Evolutionary conservation across 2,329 filamentous ascomycete species (phyloP).

Genomic region (Biscogniauxia marginata): DNA sequence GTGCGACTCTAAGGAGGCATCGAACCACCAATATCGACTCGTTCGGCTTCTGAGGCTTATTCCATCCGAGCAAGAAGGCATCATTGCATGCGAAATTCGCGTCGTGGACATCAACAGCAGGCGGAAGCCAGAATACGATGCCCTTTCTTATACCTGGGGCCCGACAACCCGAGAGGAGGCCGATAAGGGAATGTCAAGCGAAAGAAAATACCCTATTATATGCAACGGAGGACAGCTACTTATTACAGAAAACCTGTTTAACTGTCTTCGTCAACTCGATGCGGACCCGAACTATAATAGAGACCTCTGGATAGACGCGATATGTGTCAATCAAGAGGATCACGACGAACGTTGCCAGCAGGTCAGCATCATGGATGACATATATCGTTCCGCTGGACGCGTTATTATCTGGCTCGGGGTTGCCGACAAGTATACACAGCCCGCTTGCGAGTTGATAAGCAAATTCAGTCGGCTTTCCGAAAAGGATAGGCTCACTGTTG

Average conservation of each 20-base stretch:
- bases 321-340: not conserved
- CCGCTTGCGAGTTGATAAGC: conserved; percentile 11
- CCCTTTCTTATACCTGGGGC: conserved; percentile 23
- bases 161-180: conserved; percentile 10
- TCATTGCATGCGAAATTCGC: conserved; percentile 11
- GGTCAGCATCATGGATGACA: not conserved
- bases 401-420: not conserved
- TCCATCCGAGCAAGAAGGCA: conserved; percentile 5
- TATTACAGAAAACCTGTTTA: conserved; percentile 17
- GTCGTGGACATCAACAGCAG: conserved; percentile 7
- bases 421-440: conserved; percentile 8
- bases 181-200: conserved; percentile 2
- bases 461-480: conserved; percentile 1
- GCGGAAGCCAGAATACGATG: conserved; percentile 12
- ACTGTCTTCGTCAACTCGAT: conserved; percentile 19
- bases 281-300: conserved; percentile 5
- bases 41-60: conserved; percentile 20
- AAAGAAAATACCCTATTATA: conserved; percentile 7
- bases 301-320: conserved; percentile 8
- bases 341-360: not conserved
- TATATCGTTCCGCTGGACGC: not conserved
- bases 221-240: conserved; percentile 9
- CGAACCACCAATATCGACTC: not conserved
- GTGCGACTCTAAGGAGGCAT: not conserved
- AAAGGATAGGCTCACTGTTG: conserved; percentile 2